phyloP scores from a whole-genome alignment of 306 rosid genomes.

The Begonia loranthoides region DNA sequence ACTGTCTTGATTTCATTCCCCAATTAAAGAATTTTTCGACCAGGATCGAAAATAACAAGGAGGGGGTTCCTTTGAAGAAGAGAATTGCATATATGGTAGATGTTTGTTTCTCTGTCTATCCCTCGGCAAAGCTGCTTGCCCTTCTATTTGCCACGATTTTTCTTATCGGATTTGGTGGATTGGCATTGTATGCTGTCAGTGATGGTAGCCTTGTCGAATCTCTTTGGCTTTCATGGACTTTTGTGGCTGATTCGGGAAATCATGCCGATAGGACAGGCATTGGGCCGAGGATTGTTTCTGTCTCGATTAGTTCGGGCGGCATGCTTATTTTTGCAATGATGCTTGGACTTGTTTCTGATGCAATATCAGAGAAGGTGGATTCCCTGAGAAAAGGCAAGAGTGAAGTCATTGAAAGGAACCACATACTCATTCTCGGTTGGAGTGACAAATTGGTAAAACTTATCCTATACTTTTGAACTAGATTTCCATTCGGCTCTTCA shows the following conservation, averaged over 20 bases:
- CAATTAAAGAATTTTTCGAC: conserved; percentile 32
- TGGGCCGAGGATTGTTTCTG: conserved; percentile 93
- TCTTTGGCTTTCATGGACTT: conserved; percentile 98
- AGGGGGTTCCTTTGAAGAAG: conserved; percentile 79
- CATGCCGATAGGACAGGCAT: conserved; percentile 94
- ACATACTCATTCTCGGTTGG: conserved; percentile 97
- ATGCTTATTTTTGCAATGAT: conserved; percentile 98
- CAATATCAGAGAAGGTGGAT: conserved; percentile 95
- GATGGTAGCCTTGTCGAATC: conserved; percentile 83
- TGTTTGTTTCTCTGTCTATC: conserved; percentile 87
- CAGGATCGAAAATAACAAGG: conserved; percentile 50
- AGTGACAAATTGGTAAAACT: conserved; percentile 80
- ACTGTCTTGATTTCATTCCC: conserved; percentile 67
- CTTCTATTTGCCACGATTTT: conserved; percentile 88
- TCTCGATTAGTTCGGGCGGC: conserved; percentile 93
- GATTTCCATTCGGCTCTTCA: conserved; percentile 2
- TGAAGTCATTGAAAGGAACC: conserved; percentile 91
- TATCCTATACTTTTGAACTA: neutral
- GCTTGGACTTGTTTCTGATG: conserved; percentile 96
- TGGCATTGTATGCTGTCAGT: conserved; percentile 86
- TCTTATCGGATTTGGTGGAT: conserved; percentile 86
- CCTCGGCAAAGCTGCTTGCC: conserved; percentile 89
- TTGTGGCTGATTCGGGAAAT: conserved; percentile 91
- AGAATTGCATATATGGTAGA: conserved; percentile 84
- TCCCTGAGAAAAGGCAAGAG: conserved; percentile 94